These are phyloP conservation scores for Kwoniella botswanensis DNA, from an alignment of 768 basidiomycete genomes.

Conservation along the genomic window DNA sequence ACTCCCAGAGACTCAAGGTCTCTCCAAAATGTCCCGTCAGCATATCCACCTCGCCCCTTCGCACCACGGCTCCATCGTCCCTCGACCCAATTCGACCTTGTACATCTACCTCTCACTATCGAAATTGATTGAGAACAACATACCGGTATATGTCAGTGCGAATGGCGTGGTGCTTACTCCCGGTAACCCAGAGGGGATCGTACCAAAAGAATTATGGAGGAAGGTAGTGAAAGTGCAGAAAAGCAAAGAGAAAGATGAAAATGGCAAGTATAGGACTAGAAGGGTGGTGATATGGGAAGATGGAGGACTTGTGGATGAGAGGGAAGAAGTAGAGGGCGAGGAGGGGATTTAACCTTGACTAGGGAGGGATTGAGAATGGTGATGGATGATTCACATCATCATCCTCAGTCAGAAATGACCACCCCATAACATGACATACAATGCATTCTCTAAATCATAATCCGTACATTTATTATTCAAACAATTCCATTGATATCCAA, in stretches of 20 bases:
- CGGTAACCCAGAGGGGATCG: slow-evolving; percentile 70
- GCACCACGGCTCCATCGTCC: slow-evolving; percentile 65
- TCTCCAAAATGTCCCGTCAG: slow-evolving; percentile 84
- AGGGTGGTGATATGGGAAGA: slow-evolving; percentile 37
- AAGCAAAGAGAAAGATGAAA: slow-evolving; percentile 4
- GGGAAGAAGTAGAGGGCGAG: slow-evolving; percentile 13
- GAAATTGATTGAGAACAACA: slow-evolving; percentile 56
- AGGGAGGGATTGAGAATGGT: neutral
- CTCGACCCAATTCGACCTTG: slow-evolving; percentile 76
- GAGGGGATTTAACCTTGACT: neutral
- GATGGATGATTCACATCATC: too few species aligned
- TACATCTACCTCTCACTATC: slow-evolving; percentile 80
- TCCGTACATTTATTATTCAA: neutral
- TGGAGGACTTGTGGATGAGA: slow-evolving; percentile 29
- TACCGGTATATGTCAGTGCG: slow-evolving; percentile 72
- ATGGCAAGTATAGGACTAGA: neutral
- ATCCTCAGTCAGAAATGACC: too few species aligned
- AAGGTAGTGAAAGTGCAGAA: slow-evolving; percentile 65
- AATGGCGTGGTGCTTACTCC: slow-evolving; percentile 89
- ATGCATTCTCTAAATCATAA: neutral
- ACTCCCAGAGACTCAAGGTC: slow-evolving; percentile 60
- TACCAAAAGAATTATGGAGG: slow-evolving; percentile 70
- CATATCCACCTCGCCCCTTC: slow-evolving; percentile 93
- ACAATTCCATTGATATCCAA: too few species aligned
- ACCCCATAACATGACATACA: neutral